Evolutionary conservation across 2,329 filamentous ascomycete genomes (phyloP), one percentile per base, ranked within the genome.

Genomic region (Colletotrichum sp.): DNA sequence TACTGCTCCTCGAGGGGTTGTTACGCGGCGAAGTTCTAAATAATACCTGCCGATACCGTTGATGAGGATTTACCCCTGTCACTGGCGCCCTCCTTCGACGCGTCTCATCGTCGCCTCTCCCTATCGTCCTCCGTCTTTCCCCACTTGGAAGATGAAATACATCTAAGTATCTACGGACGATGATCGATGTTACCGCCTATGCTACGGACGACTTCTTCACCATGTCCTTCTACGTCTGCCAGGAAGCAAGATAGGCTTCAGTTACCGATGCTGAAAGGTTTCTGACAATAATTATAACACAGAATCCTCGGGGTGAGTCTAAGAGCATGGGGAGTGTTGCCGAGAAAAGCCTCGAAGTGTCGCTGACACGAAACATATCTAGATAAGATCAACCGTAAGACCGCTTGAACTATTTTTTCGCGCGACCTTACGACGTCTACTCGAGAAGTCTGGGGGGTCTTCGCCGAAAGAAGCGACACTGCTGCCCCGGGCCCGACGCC

Each of bases 381-480:
- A 43, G 38, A 43, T 10, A 43, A n/a, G 0, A 43, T 0, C 16
- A n/a, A 43, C 9, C 4, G 4, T n/a, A 10, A 0, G 38, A 43
- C 18, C 16, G 4, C 38, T 43, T 10, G 7, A 5, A 3, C 1
- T 18, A 43, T n/a, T 18, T 8, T 2, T 43, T 3, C 36, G 18
- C 16, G 1, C 1, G 13, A 36, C 34, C 0, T 1, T 2, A n/a
- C 1, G 8, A n/a, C 16, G 2, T 18, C 8, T 10, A 2, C 16
- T 43, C 5, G 38, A 43, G 8, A 43, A 0, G 16, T 43, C 4
- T 7, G 14, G 7, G 36, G 14, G 7, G 0, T 43, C 38, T 43
- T n/a, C 18, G 38, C 0, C 18, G 8, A 10, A 43, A n/a, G 0
- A 0, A n/a, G 5, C 18, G 1, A n/a, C 10, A n/a, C 0, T 52